Conservation (phyloP, 192 early-diverging fungal species). For the Cetraspora pellucida region DNA sequence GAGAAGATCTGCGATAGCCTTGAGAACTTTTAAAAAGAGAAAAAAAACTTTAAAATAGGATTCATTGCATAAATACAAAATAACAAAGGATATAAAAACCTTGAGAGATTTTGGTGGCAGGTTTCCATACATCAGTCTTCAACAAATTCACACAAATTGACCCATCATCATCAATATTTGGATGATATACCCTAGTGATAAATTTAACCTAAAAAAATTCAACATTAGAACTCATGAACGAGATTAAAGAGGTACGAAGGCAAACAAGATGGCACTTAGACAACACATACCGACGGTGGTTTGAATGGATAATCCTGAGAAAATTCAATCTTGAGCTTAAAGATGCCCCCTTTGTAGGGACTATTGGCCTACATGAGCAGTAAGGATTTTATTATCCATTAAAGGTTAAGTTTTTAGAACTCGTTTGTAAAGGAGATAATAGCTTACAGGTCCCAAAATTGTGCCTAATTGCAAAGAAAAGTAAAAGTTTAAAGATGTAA, state of each 20-base stretch:
- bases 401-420: neutral
- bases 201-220: conserved; percentile 41
- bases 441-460: conserved; percentile 60
- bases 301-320: conserved; percentile 80
- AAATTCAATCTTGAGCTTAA: conserved; percentile 72
- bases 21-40: conserved; percentile 53
- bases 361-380: conserved; percentile 48
- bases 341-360: conserved; percentile 72
- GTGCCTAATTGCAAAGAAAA: conserved; percentile 40
- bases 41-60: neutral
- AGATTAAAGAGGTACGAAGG: neutral
- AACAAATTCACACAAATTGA: conserved; percentile 75
- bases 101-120: conserved; percentile 70
- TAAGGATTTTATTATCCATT: conserved; percentile 10
- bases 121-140: conserved; percentile 86
- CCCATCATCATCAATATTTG: conserved; percentile 81
- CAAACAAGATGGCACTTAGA: no score
- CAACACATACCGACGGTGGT: conserved; percentile 63
- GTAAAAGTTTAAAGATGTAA: neutral
- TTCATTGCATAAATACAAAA: neutral
- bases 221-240: neutral
- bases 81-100: conserved; percentile 42
- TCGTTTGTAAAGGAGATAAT: neutral
- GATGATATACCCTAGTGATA: conserved; percentile 80
- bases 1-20: conserved; percentile 63